phyloP scores from a whole-genome alignment of 2,329 filamentous ascomycete genomes.

The Onygena corvina region DNA sequence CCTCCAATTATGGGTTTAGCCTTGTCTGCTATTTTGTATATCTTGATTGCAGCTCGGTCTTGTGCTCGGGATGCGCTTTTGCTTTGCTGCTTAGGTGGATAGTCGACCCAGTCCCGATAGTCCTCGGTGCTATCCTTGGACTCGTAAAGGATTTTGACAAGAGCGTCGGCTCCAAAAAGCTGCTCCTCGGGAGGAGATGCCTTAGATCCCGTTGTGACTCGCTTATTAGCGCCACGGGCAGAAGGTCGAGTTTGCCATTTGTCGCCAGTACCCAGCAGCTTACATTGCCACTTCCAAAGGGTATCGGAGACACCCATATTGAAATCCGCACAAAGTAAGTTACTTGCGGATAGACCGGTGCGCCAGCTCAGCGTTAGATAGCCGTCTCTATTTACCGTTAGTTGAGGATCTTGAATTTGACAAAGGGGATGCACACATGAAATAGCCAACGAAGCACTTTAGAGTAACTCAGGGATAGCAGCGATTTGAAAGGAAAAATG shows the following conservation, averaged over 20 bases:
- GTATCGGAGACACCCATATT: slow-evolving; percentile 1
- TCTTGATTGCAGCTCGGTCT: not conserved
- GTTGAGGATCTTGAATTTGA: no score
- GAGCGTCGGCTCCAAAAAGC: not conserved
- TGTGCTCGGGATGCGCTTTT: not conserved
- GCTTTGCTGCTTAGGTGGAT: slow-evolving; percentile 1
- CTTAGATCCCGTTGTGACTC: not conserved
- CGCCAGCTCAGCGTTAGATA: not conserved
- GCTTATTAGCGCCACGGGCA: not conserved
- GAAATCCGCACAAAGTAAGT: no score
- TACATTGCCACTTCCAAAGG: not conserved
- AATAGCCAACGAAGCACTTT: no score
- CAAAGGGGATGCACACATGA: no score
- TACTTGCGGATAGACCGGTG: no score
- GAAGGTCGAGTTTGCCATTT: not conserved
- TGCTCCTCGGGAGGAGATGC: not conserved
- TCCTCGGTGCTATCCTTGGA: not conserved
- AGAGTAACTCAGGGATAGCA: no score
- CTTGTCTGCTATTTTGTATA: not conserved
- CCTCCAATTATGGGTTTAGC: slow-evolving; percentile 27
- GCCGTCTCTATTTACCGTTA: not conserved
- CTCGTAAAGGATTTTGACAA: slow-evolving; percentile 2
- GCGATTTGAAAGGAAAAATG: no score
- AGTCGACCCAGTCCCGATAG: not conserved
- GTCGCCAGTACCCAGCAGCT: not conserved